phyloP scores from a whole-genome alignment of 352 stramenopile genomes.

The Aphanomyces cochlioides region DNA sequence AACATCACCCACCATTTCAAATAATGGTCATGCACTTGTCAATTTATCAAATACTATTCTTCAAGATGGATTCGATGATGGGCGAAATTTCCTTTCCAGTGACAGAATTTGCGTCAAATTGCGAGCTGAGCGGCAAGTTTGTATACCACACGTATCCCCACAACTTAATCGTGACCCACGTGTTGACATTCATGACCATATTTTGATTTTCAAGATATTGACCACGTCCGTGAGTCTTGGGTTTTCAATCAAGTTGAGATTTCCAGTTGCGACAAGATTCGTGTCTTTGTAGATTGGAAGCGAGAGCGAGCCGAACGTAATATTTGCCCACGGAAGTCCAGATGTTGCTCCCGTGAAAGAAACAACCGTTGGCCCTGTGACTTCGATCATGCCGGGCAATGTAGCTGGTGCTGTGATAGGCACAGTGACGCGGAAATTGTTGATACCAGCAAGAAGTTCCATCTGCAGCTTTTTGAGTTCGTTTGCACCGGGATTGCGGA shows the following conservation, averaged over 20 bases:
- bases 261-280: not conserved
- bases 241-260: conserved; percentile 1
- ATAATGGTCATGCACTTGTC: not conserved
- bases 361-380: conserved; percentile 18
- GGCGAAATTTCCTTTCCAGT: conserved; percentile 12
- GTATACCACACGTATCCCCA: conserved; percentile 17
- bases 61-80: conserved; percentile 7
- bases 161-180: conserved; percentile 11
- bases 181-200: conserved; percentile 21
- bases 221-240: not conserved
- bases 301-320: conserved; percentile 17
- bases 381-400: conserved; percentile 3
- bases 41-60: too few species aligned
- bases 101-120: conserved; percentile 26
- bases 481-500: not conserved
- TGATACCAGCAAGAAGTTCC: conserved; percentile 5
- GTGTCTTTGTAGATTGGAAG: conserved; percentile 10
- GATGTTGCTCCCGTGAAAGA: not conserved
- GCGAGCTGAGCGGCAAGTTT: conserved; percentile 6
- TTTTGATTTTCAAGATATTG: not conserved
- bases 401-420: conserved; percentile 14
- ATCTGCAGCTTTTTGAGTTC: not conserved
- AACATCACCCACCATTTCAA: conserved; percentile 31
- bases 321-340: not conserved
- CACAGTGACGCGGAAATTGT: conserved; percentile 26